Conservation (phyloP, 345 rosid genomes). For the Camelina laxa region DNA sequence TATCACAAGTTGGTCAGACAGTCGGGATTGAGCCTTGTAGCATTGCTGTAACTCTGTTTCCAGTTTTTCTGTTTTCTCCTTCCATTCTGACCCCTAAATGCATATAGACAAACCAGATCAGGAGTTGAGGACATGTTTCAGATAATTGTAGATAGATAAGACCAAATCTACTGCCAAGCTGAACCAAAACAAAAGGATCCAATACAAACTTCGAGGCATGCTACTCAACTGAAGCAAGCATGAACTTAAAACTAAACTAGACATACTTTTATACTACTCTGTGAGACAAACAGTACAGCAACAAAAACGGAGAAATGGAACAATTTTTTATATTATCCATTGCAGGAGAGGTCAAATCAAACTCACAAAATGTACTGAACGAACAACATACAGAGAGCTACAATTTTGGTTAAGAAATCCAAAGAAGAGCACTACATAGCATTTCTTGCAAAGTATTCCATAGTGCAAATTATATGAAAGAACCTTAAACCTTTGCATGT, state of each 20-base stretch:
- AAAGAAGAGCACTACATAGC: background rate
- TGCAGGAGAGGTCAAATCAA: background rate
- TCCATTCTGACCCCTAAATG: conserved; percentile 90
- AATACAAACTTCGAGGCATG: conserved; percentile 9
- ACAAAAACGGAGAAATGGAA: background rate
- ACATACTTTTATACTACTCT: background rate
- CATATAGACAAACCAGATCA: conserved; percentile 17
- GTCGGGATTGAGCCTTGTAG: conserved; percentile 88
- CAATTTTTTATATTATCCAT: background rate
- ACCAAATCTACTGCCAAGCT: conserved; percentile 1
- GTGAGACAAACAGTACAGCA: background rate
- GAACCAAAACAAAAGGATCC: background rate
- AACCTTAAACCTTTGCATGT: background rate
- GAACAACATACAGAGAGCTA: background rate
- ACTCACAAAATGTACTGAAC: background rate
- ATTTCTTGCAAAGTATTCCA: background rate
- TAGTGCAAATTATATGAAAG: background rate
- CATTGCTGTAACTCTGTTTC: conserved; percentile 89
- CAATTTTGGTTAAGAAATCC: background rate
- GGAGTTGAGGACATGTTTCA: conserved; percentile 2
- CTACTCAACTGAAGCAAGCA: background rate
- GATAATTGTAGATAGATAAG: background rate
- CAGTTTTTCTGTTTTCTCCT: conserved; percentile 81
- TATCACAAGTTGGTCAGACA: conserved; percentile 86
- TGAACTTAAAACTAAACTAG: conserved; percentile 1